Base-by-base conservation (phyloP, 305 asterid genomes). In the Fraxinus ornus region DNA sequence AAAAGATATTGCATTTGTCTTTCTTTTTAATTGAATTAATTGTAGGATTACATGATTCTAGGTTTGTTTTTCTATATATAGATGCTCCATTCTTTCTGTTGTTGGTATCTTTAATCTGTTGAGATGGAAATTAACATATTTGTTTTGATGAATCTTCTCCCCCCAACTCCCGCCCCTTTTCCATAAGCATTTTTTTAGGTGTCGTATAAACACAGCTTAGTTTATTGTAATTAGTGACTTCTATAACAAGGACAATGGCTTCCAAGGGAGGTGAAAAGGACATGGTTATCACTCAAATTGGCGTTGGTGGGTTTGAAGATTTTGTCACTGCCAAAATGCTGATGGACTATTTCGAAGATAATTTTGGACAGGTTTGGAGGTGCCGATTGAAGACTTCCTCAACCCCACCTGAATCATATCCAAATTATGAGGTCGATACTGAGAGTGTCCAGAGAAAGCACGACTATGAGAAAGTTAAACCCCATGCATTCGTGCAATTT, bases 371-470 rank as follows among this genome's bases (percentile, higher is more conserved):
- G 30, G 98, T 94, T 37, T 93, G 90, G 94, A 90, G 98, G 82
- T 94, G 99, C 82, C 89, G 99, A 79, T 81, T 94, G 84, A 94
- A 96, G 90, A 96, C 97, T 80, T 96, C 98, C 39, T 93, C 98
- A 33, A 94, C 98, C 32, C 98, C 99, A 36, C 83, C 85, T 7
- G 94, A 91, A 0, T 86, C 98, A 5, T 93, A 90, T 84, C 98
- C 98, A 19, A 81, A 85, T 79, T 92, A 81, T 39, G 89, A 86
- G 76, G 78, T 84, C 76, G 90, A 91, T n/a, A 47, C 84, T 2
- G 87, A 81, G 13, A 77, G 2, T 2, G 89, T 89, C 64, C 85
- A 72, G 74, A 89, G 86, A 68, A 92, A 75, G 64, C 70, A 24
- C 5, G 89, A 86, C 76, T 94, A 91, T 33, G 87, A 80, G 77